Percentiles rank a stretch among this genome's conserved stretches.
Conservation (phyloP, 2,329 filamentous ascomycete species). For the Fusarium mundagurra region DNA sequence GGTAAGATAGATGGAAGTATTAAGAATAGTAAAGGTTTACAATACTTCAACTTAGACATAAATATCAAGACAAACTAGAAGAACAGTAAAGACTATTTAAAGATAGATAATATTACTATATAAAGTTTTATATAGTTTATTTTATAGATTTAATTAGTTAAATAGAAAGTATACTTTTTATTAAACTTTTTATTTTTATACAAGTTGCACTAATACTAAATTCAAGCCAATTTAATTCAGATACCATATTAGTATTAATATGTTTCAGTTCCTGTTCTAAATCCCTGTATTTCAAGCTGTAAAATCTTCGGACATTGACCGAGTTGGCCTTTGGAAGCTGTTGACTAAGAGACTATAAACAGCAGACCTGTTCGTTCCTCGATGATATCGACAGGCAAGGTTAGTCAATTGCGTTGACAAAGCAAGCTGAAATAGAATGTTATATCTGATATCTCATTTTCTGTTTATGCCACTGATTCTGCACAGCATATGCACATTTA, state of each 20-base stretch:
- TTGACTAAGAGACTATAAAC: no score
- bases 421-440: background rate
- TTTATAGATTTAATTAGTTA: no score
- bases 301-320: background rate
- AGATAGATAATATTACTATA: no score
- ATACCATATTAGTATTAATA: no score
- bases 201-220: background rate
- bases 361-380: background rate
- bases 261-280: no score
- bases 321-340: background rate
- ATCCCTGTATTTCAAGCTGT: no score
- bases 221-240: background rate
- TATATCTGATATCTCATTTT: background rate
- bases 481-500: background rate
- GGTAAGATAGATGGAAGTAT: no score
- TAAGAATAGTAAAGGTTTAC: background rate
- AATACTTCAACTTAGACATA: background rate
- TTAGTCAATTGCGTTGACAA: background rate
- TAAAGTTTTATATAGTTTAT: no score
- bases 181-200: background rate
- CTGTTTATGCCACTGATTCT: no score
- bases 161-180: no score
- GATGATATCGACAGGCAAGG: accelerated
- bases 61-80: no score
- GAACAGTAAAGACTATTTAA: no score